These are phyloP conservation scores for Xylaria sp. DNA, from an alignment of 495 filamentous ascomycete species.

Conservation along the genomic window DNA sequence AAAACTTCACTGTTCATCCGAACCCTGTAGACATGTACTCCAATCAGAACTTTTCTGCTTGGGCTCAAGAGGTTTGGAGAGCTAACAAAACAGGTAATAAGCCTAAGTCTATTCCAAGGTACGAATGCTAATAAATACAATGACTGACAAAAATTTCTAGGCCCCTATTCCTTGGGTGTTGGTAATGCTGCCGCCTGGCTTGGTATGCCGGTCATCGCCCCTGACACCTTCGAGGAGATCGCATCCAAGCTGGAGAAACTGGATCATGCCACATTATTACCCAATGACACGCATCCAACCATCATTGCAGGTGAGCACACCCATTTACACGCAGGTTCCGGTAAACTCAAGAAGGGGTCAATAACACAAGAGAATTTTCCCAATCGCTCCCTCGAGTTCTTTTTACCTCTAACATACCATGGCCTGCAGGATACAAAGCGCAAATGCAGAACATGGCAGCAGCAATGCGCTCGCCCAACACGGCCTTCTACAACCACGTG, in stretches of 20 bases:
- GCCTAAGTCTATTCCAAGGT: background rate
- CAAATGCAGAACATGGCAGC: constrained; percentile 53
- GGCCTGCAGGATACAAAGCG: constrained; percentile 46
- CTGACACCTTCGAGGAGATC: constrained; percentile 43
- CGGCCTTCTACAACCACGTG: constrained; percentile 54
- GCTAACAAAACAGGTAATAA: constrained; percentile 48
- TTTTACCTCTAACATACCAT: background rate
- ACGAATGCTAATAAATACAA: background rate
- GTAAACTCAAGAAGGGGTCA: background rate
- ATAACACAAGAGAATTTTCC: background rate
- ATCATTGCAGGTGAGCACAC: constrained; percentile 43
- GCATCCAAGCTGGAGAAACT: constrained; percentile 44
- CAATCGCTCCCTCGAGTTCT: background rate
- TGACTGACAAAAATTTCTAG: constrained; percentile 23
- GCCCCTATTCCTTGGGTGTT: constrained; percentile 52
- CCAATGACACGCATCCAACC: constrained; percentile 43
- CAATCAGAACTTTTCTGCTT: constrained; percentile 48
- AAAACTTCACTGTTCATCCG: constrained; percentile 43
- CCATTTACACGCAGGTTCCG: background rate
- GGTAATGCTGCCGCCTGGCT: constrained; percentile 55
- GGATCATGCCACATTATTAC: constrained; percentile 48
- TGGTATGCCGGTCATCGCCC: constrained; percentile 52
- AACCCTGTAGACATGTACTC: constrained; percentile 43
- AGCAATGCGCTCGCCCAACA: constrained; percentile 45
- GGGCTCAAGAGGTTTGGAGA: constrained; percentile 45